Evolutionary conservation across 768 basidiomycete species (phyloP), one percentile per base, ranked within the genome.

Genomic region (Amanita thiersii): DNA sequence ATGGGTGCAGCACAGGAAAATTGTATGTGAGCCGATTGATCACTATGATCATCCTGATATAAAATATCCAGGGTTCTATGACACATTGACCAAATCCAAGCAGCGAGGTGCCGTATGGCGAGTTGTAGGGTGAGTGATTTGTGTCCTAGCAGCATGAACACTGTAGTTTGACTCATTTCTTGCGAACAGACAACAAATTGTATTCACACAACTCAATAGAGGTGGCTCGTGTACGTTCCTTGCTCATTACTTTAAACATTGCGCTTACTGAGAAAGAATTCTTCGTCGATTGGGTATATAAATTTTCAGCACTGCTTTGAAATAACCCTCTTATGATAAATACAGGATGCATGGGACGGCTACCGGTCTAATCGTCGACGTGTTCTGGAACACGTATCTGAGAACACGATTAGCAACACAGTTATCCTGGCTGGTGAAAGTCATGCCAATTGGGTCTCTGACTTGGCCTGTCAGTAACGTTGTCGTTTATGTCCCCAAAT

Each of bases 361-460:
- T 79, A 79, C 50, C 62, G 68, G n/a, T 68, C 70, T 5, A 75
- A 77, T 52, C 63, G 76, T 18, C 56, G 63, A 19, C 67, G 75
- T 15, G 57, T 81, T 24, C 59, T 78, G 17, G 61, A 71, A 39
- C 68, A 74, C 43, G 56, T 79, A n/a, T 65, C 70, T 49, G 39
- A 58, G 20, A 68, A 75, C 49, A 59, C 63, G 35, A 77, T 79
- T 42, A 62, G 58, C 56, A 77, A 77, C 51, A 71, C 70, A 1
- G 52, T 77, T 44, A 68, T 78, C 40, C 60, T 79, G n/a, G 64
- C 76, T n/a, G 75, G 77, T 9, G 77, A 80, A 50, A 73, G 72
- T 39, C 76, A 79, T 50, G 73, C 73, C 3, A 76, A 75, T 52
- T 77, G 76, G 76, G 75, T 71, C 10, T 75, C 70, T 31, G 75